Conservation (phyloP, 805 yeast genomes). For the Yamadazyma sp. region DNA sequence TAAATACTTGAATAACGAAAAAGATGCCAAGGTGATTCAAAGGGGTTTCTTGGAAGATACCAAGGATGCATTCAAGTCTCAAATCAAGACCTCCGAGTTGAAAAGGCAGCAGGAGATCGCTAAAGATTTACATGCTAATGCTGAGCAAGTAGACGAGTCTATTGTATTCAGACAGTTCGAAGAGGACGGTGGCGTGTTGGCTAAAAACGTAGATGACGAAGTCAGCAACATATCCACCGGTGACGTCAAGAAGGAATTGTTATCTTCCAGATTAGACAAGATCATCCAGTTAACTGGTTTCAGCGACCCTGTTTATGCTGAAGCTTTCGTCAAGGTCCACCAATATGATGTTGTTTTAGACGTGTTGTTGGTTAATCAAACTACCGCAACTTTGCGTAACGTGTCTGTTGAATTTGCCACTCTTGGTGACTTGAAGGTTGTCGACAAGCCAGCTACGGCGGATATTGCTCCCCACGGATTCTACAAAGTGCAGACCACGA, state of each 20-base stretch:
- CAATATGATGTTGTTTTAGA: conserved; percentile 96
- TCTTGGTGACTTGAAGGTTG: conserved; percentile 91
- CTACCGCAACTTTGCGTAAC: conserved; percentile 85
- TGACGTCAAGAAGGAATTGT: conserved; percentile 52
- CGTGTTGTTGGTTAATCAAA: conserved; percentile 91
- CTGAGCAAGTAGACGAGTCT: conserved; percentile 77
- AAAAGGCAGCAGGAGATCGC: conserved; percentile 58
- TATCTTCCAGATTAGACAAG: conserved; percentile 79
- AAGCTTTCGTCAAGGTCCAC: conserved; percentile 93
- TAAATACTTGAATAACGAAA: conserved; percentile 70
- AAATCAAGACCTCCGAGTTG: conserved; percentile 59
- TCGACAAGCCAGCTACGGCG: conserved; percentile 85
- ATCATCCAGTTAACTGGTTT: conserved; percentile 96
- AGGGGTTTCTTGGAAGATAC: conserved; percentile 85
- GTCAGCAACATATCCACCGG: conserved; percentile 51
- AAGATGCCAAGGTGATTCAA: conserved; percentile 51
- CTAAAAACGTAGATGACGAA: conserved; percentile 50
- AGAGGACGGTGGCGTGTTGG: conserved; percentile 26
- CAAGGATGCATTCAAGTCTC: conserved; percentile 74
- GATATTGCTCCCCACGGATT: conserved; percentile 98
- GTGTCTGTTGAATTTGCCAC: conserved; percentile 94
- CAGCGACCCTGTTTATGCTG: conserved; percentile 97
- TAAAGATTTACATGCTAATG: conserved; percentile 56
- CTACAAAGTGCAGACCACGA: conserved; percentile 82
- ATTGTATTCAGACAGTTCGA: conserved; percentile 78